Conservation (phyloP, 805 yeast species). For the Metschnikowia cerradonensis region DNA sequence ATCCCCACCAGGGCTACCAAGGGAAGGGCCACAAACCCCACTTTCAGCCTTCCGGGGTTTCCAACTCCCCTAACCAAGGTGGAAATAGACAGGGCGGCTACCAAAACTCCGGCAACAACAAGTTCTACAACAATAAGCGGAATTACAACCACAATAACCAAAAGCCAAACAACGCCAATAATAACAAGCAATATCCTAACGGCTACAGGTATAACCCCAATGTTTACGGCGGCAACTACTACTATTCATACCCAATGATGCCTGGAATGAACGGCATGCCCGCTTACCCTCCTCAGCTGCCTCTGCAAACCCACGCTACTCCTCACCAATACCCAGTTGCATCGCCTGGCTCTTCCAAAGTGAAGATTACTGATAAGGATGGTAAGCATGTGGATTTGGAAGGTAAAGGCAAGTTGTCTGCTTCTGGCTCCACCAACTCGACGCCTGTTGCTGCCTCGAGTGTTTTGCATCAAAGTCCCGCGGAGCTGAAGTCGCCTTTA, state of each 20-base stretch:
- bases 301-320: slow-evolving; percentile 12
- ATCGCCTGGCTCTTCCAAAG: slow-evolving; percentile 21
- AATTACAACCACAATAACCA: slow-evolving; percentile 9
- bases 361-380: slow-evolving; percentile 40
- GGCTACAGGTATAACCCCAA: slow-evolving; percentile 12
- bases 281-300: slow-evolving; percentile 17
- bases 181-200: slow-evolving; percentile 17
- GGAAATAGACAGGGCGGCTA: slow-evolving; percentile 14
- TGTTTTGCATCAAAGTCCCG: slow-evolving; percentile 7
- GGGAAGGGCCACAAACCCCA: slow-evolving; percentile 2
- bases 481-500: slow-evolving; percentile 1
- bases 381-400: slow-evolving; percentile 42
- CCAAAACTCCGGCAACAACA: slow-evolving; percentile 17
- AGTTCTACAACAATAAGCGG: slow-evolving; percentile 16
- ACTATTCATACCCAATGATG: slow-evolving; percentile 14
- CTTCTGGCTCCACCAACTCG: slow-evolving; percentile 20
- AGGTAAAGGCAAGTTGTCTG: slow-evolving; percentile 32
- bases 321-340: slow-evolving; percentile 11
- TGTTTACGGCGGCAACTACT: slow-evolving; percentile 14
- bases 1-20: slow-evolving; percentile 8
- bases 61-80: slow-evolving; percentile 5
- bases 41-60: neutral
- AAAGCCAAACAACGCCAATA: slow-evolving; percentile 5
- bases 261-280: slow-evolving; percentile 17
- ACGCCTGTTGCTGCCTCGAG: slow-evolving; percentile 35